phyloP scores from a whole-genome alignment of 2,329 filamentous ascomycete species.

The Penicillium glabrum region DNA sequence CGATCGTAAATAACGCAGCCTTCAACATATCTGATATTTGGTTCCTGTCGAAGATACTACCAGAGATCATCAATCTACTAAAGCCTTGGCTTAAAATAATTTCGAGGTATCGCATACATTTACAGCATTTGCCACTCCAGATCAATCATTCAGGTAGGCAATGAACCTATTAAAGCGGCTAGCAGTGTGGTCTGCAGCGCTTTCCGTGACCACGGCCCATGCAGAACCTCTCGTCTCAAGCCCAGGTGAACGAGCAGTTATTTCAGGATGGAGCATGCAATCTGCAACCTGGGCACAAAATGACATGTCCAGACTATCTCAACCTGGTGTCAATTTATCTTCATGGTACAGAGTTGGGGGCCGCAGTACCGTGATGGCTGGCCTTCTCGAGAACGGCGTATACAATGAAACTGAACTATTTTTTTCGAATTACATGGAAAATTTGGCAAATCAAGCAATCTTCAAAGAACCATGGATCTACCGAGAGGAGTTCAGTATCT shows the following conservation, averaged over 20 bases:
- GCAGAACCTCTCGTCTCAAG: constrained; percentile 17
- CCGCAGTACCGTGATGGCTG: constrained; percentile 58
- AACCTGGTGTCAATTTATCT: constrained; percentile 46
- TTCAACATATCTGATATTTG: neutral
- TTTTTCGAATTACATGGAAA: constrained; percentile 53
- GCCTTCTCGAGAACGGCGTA: constrained; percentile 53
- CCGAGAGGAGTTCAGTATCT: constrained; percentile 52
- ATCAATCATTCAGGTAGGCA: neutral
- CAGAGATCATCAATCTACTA: neutral
- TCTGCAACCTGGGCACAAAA: constrained; percentile 41
- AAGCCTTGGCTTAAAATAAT: too few species aligned
- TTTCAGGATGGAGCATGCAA: constrained; percentile 52
- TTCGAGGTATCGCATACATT: too few species aligned
- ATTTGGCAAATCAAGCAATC: constrained; percentile 43
- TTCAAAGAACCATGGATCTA: constrained; percentile 62
- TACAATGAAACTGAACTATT: constrained; percentile 58
- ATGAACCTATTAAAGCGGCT: neutral
- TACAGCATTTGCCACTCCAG: too few species aligned
- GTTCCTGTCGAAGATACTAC: neutral
- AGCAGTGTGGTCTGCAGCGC: neutral
- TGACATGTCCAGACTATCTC: constrained; percentile 44
- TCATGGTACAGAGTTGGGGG: constrained; percentile 55
- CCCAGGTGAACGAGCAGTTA: constrained; percentile 25
- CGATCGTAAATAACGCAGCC: neutral
- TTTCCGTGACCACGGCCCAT: neutral